phyloP scores from a whole-genome alignment of 2,329 filamentous ascomycete species.

The Fusarium pseudograminearum region DNA sequence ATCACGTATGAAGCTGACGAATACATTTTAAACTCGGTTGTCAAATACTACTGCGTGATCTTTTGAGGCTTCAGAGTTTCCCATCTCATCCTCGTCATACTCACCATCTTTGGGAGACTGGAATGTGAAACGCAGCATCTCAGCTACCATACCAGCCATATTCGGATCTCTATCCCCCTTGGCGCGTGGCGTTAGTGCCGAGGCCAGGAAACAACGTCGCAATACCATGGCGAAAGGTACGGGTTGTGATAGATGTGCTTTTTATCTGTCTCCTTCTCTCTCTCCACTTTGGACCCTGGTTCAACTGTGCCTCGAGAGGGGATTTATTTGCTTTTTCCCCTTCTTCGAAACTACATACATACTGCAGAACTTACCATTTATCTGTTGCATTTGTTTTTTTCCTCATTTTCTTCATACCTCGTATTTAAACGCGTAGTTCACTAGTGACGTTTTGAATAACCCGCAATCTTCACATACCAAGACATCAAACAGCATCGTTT shows the following conservation, averaged over 20 bases:
- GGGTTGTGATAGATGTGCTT: slow-evolving; percentile 2
- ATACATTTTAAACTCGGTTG: neutral
- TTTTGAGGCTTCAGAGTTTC: neutral
- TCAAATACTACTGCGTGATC: neutral
- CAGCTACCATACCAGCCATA: slow-evolving; percentile 13
- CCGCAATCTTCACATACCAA: neutral
- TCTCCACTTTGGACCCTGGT: slow-evolving; percentile 10
- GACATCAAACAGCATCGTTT: neutral
- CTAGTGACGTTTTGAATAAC: slow-evolving; percentile 1
- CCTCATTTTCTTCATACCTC: neutral
- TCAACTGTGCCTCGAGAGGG: neutral
- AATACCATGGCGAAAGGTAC: neutral
- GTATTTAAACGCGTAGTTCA: neutral
- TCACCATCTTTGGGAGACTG: neutral
- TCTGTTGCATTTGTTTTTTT: neutral
- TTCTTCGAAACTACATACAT: neutral
- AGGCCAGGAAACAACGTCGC: slow-evolving; percentile 7
- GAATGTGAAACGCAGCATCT: slow-evolving; percentile 14
- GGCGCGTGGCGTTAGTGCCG: slow-evolving; percentile 14
- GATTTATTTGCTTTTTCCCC: neutral
- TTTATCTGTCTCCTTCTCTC: neutral
- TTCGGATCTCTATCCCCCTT: slow-evolving; percentile 11
- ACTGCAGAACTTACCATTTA: neutral
- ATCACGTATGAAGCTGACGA: neutral
- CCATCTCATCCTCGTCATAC: neutral